A percentile compares a stretch with the other conserved stretches of the same genome.
Evolutionary conservation across 2,329 filamentous ascomycete genomes (phyloP).

Genomic region (Furcasterigmium sp.): DNA sequence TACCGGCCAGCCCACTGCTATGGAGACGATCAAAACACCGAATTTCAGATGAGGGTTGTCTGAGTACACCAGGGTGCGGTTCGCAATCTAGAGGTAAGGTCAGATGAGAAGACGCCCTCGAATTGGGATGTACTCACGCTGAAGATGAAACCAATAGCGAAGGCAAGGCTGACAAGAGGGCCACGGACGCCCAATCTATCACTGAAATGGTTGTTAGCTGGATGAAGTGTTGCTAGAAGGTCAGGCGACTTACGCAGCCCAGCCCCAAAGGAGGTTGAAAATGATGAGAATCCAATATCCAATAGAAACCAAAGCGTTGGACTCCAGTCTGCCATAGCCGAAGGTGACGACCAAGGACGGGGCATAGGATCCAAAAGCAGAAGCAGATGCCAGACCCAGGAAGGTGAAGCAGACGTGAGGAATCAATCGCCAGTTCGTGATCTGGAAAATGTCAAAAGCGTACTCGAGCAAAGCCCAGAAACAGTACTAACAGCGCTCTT

Average conservation of each 20-base stretch:
- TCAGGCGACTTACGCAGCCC: constrained; percentile 10
- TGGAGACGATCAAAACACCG: constrained; percentile 16
- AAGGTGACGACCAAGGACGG: constrained; percentile 26
- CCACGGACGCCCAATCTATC: constrained; percentile 12
- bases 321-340: constrained; percentile 26
- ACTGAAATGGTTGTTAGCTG: constrained; percentile 1
- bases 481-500: constrained; percentile 21
- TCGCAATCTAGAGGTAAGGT: constrained; percentile 15
- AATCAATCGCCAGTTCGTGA: constrained; percentile 31
- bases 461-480: too few relatives aligned
- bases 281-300: constrained; percentile 28
- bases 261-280: constrained; percentile 24
- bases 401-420: constrained; percentile 26
- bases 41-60: constrained; percentile 18
- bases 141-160: constrained; percentile 10
- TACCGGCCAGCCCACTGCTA: constrained; percentile 20
- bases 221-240: not conserved
- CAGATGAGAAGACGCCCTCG: not conserved
- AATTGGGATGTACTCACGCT: not conserved
- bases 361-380: constrained; percentile 21
- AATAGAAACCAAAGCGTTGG: constrained; percentile 28
- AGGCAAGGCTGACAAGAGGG: constrained; percentile 12
- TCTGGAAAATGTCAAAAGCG: constrained; percentile 14
- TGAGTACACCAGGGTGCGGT: constrained; percentile 19
- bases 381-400: constrained; percentile 19